Base-by-base conservation (phyloP, 345 rosid genomes). In the Pistacia atlantica region DNA sequence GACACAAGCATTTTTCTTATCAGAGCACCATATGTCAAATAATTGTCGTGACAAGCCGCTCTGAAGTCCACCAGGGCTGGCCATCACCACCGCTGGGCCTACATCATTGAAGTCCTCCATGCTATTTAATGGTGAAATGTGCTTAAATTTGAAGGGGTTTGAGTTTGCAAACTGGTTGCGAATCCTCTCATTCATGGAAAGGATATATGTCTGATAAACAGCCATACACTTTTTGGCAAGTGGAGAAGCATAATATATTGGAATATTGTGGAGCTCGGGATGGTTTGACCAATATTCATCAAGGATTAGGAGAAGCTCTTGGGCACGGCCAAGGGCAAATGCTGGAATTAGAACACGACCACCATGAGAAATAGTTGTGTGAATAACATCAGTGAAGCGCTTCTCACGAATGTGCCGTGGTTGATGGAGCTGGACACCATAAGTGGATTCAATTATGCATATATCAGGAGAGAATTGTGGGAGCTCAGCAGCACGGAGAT, bases 381-480 rank as follows among this genome's bases (percentile, higher is more conserved):
- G 99, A 85, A 93, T 90, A 17, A 81, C 94, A 87, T 95, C 99
- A 59, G 99, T 92, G 83, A 93, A 95, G 38, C 97, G 97, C 87
- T 95, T 95, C 89, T 95, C 98, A 22, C 97, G 87, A 69, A 90
- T 81, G 71, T 90, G 87, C 60, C 98, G 92, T 25, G 99, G 83
- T 78, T 95, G 98, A 81, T 95, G 99, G 72, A 93, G 96, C 84
- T 93, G 99, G 65, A 95, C 98, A 79, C 99, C 99, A 49, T 86
- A 95, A 68, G 99, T 93, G 57, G 99, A 93, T 82, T 93, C 99
- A 46, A 95, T 93, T 79, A 93, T 88, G 82, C 99, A 95, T 75
- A 95, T 84, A 76, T 93, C 99, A 64, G 99, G 99, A 69, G 99
- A 90, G 86, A 95, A 95, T 54, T 95, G 97, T 57, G 98, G 99